phyloP scores from a whole-genome alignment of 1,284 basidiomycete genomes.

The Phellopilus nigrolimitatus region DNA sequence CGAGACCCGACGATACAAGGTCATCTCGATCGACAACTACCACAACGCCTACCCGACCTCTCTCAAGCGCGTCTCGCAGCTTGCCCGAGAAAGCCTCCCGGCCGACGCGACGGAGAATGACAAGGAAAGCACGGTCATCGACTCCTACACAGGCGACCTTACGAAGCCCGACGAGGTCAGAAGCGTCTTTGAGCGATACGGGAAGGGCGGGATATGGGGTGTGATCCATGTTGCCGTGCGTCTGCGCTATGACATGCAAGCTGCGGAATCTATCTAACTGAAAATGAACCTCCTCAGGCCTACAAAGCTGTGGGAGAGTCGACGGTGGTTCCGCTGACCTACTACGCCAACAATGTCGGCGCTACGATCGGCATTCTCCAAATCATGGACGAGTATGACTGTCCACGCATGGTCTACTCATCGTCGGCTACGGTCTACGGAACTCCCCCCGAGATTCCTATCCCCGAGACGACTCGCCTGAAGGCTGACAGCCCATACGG shows the following conservation, averaged over 20 bases:
- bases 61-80: constrained; percentile 68
- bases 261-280: background rate
- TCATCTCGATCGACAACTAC: constrained; percentile 90
- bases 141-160: constrained; percentile 70
- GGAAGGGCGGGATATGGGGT: constrained; percentile 93
- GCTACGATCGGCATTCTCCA: constrained; percentile 82
- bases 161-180: constrained; percentile 68
- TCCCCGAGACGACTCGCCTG: constrained; percentile 88
- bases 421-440: constrained; percentile 99
- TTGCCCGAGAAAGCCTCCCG: constrained; percentile 70
- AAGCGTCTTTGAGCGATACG: constrained; percentile 77
- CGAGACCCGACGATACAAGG: constrained; percentile 84
- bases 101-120: constrained; percentile 59
- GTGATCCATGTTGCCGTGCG: constrained; percentile 91
- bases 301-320: constrained; percentile 99
- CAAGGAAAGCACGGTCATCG: constrained; percentile 64
- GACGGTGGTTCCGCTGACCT: constrained; percentile 89
- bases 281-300: constrained; percentile 51
- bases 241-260: constrained; percentile 21
- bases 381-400: constrained; percentile 82
- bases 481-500: constrained; percentile 93
- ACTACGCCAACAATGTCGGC: constrained; percentile 89
- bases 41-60: constrained; percentile 84
- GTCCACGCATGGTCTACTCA: constrained; percentile 89
- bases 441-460: constrained; percentile 87